Conservation (phyloP, 2,329 filamentous ascomycete species). For the Lachnellula cervina region DNA sequence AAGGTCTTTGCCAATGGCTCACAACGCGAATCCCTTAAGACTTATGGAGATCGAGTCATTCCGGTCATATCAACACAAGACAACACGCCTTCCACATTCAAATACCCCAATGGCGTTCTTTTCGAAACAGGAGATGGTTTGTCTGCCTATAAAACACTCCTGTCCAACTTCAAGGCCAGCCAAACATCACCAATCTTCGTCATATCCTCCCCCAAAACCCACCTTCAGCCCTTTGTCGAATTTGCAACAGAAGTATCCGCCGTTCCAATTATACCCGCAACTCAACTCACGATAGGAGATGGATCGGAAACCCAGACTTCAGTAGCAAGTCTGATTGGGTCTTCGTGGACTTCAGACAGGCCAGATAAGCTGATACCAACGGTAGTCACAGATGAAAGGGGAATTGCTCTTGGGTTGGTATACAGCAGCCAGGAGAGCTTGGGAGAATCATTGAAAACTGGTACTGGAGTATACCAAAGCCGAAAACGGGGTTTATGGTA, state of each 20-base stretch:
- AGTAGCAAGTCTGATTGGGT: slow-evolving; percentile 65
- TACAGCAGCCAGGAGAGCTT: slow-evolving; percentile 94
- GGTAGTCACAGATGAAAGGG: slow-evolving; percentile 83
- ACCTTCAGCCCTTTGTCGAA: slow-evolving; percentile 17
- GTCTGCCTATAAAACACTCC: slow-evolving; percentile 31
- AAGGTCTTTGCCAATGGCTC: slow-evolving; percentile 76
- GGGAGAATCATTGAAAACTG: slow-evolving; percentile 75
- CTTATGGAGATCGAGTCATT: slow-evolving; percentile 53
- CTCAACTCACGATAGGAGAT: slow-evolving; percentile 63
- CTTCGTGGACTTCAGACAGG: slow-evolving; percentile 75
- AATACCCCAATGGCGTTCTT: slow-evolving; percentile 31
- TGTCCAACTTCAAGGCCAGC: slow-evolving; percentile 22
- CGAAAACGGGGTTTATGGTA: slow-evolving; percentile 93
- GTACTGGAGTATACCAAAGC: slow-evolving; percentile 84
- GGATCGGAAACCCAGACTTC: slow-evolving; percentile 54
- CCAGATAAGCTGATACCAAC: slow-evolving; percentile 82
- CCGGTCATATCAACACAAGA: slow-evolving; percentile 35
- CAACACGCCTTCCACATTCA: neutral
- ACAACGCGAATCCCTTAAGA: slow-evolving; percentile 56
- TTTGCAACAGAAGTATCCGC: slow-evolving; percentile 34
- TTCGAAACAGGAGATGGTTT: slow-evolving; percentile 35
- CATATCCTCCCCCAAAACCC: slow-evolving; percentile 10
- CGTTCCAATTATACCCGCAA: slow-evolving; percentile 71
- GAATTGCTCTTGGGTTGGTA: slow-evolving; percentile 79
- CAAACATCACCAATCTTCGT: slow-evolving; percentile 30